These are phyloP conservation scores for Hericium erinaceus DNA, from an alignment of 768 basidiomycete species.

Conservation along the genomic window DNA sequence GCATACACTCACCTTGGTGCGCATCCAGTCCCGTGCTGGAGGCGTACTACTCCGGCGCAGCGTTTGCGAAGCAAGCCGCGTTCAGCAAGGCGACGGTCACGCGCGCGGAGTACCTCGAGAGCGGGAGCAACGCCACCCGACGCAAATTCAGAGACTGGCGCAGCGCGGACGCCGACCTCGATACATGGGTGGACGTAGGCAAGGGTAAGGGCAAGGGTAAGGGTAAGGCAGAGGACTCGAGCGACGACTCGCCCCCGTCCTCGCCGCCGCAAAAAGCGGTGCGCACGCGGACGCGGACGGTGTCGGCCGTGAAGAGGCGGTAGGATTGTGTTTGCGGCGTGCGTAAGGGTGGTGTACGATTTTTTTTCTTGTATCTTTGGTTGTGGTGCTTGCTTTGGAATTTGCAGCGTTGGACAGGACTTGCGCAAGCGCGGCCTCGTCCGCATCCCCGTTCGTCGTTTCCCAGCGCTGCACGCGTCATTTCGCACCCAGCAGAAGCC, in stretches of 20 bases:
- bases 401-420: too few relatives aligned
- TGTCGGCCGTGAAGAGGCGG: conserved; percentile 12
- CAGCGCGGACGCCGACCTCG: conserved; percentile 14
- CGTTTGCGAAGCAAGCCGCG: conserved; percentile 44
- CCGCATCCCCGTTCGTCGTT: too few relatives aligned
- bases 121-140: conserved; percentile 65
- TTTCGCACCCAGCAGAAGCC: too few relatives aligned
- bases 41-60: conserved; percentile 51
- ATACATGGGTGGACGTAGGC: conserved; percentile 4
- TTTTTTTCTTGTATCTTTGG: too few relatives aligned
- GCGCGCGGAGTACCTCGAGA: conserved; percentile 77
- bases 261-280: background rate
- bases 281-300: conserved; percentile 10
- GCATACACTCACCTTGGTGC: conserved; percentile 3
- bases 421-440: too few relatives aligned
- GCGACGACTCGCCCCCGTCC: conserved; percentile 5
- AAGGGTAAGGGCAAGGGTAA: conserved; percentile 11
- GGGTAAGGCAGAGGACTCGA: conserved; percentile 9
- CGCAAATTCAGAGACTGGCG: conserved; percentile 68
- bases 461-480: too few relatives aligned
- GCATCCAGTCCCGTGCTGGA: conserved; percentile 51
- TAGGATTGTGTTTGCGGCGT: background rate
- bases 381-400: too few relatives aligned
- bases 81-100: conserved; percentile 54
- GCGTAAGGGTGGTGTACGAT: too few relatives aligned